These are phyloP conservation scores for Coniferiporia weirii DNA, from an alignment of 1,284 basidiomycete genomes.

Conservation along the genomic window DNA sequence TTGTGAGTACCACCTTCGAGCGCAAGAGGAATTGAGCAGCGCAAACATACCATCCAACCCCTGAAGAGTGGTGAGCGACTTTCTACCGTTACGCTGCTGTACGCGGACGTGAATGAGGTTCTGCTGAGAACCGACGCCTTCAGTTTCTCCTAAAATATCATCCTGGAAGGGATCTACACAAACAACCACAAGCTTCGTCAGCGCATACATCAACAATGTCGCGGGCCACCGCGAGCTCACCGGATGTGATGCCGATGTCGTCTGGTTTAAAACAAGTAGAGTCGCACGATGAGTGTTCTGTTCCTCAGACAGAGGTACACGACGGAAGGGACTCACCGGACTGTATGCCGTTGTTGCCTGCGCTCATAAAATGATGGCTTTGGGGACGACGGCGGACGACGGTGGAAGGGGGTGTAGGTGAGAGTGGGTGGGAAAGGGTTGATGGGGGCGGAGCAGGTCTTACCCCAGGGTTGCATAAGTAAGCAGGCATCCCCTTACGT, in stretches of 20 bases:
- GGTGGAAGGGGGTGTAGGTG: not conserved
- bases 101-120: constrained; percentile 96
- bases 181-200: not conserved
- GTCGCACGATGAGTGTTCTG: too few species aligned
- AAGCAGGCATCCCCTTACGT: not conserved
- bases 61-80: constrained; percentile 97
- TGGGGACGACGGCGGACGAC: constrained; percentile 3
- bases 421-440: not conserved
- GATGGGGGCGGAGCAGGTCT: not conserved
- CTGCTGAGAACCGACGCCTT: constrained; percentile 77
- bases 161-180: constrained; percentile 75
- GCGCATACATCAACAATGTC: constrained; percentile 30
- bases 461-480: not conserved
- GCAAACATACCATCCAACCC: constrained; percentile 77
- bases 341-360: constrained; percentile 63
- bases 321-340: constrained; percentile 1
- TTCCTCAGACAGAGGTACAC: not conserved
- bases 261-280: too few species aligned
- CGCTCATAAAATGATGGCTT: constrained; percentile 74
- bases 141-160: constrained; percentile 68
- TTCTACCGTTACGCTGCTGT: constrained; percentile 98
- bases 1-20: not conserved
- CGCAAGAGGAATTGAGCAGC: constrained; percentile 12
- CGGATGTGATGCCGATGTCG: too few species aligned
- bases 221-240: not conserved